Base-by-base conservation (phyloP, 2,329 filamentous ascomycete species). In the Aureobasidium sp. region DNA sequence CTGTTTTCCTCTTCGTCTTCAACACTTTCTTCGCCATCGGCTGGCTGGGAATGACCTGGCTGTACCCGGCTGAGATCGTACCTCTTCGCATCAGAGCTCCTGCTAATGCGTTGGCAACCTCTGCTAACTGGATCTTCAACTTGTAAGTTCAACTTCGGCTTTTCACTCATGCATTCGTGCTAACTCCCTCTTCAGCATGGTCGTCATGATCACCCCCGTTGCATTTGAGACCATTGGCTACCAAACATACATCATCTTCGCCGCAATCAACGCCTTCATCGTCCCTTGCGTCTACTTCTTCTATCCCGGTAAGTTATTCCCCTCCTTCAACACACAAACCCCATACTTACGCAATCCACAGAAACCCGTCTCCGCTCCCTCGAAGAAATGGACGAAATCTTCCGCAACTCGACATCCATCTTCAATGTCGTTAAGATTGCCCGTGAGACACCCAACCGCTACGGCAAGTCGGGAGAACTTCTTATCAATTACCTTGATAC, bases 361-460 rank as follows among this genome's bases (percentile, higher is more conserved):
- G 55, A 85, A 87, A 72, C 87, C 85, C 11, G 82, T 82, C 1
- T 84, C 84, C 68, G 85, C 44, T 83, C 80, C 1, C 79, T 88
- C 22, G 85, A 88, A 71, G 85, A 87, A 69, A 87, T 88, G 81
- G 85, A 87, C 67, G 75, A 73, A 66, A 86, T 87, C 68, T 87
- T 86, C 74, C 79, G 81, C 65, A 83, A 84, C 68, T 80, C 81
- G 1, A 74, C 75, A 25, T 76, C 73, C 34, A 74, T 73, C 65
- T 73, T 80, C 57, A 69, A 72, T 17, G 76, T 82, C 5, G 82
- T 86, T 22, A 72, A 75, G 55, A 72, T 82, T 39, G 83, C 83
- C 2, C 71, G 74, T 11, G 71, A 80, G 0, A 74, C 81, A 67
- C 82, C 83, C 11, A 77, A 80, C 65, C 78, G 83, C 62, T 85